phyloP scores from a whole-genome alignment of 768 basidiomycete species.

The Trametes villosa region DNA sequence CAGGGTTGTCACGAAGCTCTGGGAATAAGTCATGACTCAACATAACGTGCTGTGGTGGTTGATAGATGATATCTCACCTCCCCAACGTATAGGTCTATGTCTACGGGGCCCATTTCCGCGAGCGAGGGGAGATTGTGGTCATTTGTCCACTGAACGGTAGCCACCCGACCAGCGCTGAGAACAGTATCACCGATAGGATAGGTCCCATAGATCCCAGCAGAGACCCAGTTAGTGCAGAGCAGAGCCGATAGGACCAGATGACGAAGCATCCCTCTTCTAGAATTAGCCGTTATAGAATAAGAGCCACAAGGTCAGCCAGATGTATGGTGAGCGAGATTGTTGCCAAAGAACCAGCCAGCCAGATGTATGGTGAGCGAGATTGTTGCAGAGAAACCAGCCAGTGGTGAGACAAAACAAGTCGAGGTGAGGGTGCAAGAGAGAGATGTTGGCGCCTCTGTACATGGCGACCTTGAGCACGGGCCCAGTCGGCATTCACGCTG shows the following conservation, averaged over 20 bases:
- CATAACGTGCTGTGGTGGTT: conserved; percentile 2
- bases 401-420: too few species aligned
- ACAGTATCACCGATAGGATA: conserved; percentile 50
- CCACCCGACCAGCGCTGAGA: conserved; percentile 47
- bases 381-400: too few species aligned
- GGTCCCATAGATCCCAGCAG: conserved; percentile 54
- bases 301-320: too few species aligned
- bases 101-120: conserved; percentile 44
- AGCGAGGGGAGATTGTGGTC: conserved; percentile 47
- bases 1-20: conserved; percentile 50
- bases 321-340: too few species aligned
- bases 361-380: too few species aligned
- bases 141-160: conserved; percentile 55
- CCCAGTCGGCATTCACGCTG: too few species aligned
- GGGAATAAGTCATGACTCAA: background rate
- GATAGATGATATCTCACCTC: conserved; percentile 50
- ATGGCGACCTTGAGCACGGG: too few species aligned
- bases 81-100: conserved; percentile 51
- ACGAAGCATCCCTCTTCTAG: conserved; percentile 5
- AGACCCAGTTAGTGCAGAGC: conserved; percentile 11
- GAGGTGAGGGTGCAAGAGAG: too few species aligned
- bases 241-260: conserved; percentile 10
- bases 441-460: too few species aligned
- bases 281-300: too few species aligned
- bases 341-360: too few species aligned